Evolutionary conservation across 2,329 filamentous ascomycete genomes (phyloP).

Genomic region (Colletotrichum euphorbiae): DNA sequence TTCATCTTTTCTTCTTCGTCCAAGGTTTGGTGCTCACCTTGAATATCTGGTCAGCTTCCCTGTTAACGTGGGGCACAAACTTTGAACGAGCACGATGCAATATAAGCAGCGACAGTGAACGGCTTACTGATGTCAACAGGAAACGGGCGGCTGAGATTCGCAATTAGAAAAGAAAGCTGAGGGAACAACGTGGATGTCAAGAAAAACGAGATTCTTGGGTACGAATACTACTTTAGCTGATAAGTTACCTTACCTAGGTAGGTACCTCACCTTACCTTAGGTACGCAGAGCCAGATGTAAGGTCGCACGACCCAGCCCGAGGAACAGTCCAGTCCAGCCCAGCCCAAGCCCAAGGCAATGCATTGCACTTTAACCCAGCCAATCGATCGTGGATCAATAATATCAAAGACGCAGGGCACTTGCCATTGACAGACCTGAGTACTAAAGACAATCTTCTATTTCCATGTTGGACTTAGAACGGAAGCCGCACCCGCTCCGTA

Average conservation of each 20-base stretch:
- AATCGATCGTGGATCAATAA: background rate
- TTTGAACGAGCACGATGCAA: conserved; percentile 11
- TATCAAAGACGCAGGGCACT: no score
- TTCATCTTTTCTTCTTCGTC: conserved; percentile 23
- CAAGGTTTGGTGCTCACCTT: conserved; percentile 27
- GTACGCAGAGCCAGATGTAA: background rate
- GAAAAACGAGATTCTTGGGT: background rate
- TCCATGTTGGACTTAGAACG: conserved; percentile 13
- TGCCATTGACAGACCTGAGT: no score
- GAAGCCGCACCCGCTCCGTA: conserved; percentile 30
- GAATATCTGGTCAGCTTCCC: conserved; percentile 11
- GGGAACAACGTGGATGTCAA: background rate
- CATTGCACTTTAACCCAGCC: conserved; percentile 14
- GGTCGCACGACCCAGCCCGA: conserved; percentile 17
- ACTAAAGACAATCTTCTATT: no score
- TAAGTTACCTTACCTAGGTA: no score
- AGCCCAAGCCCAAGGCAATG: conserved; percentile 10
- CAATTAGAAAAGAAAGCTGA: conserved; percentile 3
- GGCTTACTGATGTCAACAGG: conserved; percentile 14
- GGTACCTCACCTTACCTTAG: no score
- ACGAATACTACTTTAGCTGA: background rate
- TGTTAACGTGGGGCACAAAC: background rate
- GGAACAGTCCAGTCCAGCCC: conserved; percentile 9
- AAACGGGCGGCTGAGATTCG: background rate
- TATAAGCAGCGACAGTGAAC: background rate